phyloP scores from a whole-genome alignment of 2,329 filamentous ascomycete species.

The Cladobotryum protrusum region DNA sequence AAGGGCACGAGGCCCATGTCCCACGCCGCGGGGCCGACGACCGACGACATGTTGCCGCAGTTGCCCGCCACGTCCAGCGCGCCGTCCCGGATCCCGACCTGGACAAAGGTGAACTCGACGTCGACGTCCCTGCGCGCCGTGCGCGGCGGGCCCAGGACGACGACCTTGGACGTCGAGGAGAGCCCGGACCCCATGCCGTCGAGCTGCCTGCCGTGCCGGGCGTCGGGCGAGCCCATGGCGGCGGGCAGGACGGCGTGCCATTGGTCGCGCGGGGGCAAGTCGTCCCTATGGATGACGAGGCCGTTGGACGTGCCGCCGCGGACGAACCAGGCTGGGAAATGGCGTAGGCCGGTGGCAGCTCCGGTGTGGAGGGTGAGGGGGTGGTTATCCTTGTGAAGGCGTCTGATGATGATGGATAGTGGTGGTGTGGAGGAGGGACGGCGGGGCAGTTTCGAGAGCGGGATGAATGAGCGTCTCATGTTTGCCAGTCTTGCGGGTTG shows the following conservation, averaged over 20 bases:
- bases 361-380: no score
- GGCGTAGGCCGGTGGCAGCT: conserved; percentile 12
- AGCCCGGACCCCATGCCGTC: conserved; percentile 65
- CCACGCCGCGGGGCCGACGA: conserved; percentile 51
- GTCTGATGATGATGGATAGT: no score
- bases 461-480: no score
- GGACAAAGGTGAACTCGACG: conserved; percentile 66
- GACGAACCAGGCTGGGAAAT: conserved; percentile 36
- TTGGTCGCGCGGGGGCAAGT: conserved; percentile 32
- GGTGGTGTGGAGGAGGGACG: no score
- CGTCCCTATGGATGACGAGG: conserved; percentile 41
- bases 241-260: conserved; percentile 48
- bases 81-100: conserved; percentile 56
- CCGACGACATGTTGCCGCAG: conserved; percentile 68
- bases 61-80: conserved; percentile 62
- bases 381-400: no score
- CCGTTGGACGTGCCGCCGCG: conserved; percentile 66
- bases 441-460: no score
- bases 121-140: conserved; percentile 32
- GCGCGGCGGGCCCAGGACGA: conserved; percentile 51
- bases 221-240: conserved; percentile 60
- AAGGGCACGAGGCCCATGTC: conserved; percentile 23
- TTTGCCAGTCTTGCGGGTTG: no score
- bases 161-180: conserved; percentile 65
- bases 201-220: conserved; percentile 58